These are phyloP conservation scores for Aspergillus cejpii DNA, from an alignment of 2,329 filamentous ascomycete genomes.

Conservation along the genomic window DNA sequence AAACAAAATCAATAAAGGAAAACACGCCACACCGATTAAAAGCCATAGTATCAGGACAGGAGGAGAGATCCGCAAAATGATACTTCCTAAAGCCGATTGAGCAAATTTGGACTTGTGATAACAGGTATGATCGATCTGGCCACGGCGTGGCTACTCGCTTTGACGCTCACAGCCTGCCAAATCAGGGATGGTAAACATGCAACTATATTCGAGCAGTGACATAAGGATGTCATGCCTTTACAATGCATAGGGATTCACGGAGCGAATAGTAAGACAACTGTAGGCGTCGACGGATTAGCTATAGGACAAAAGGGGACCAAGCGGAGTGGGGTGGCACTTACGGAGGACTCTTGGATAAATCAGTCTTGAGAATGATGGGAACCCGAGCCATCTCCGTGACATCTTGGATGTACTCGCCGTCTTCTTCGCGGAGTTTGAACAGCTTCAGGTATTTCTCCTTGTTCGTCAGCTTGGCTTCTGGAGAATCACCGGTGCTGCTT, in stretches of 20 bases:
- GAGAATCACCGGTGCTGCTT: slow-evolving; percentile 57
- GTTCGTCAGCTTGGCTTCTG: slow-evolving; percentile 74
- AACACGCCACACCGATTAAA: slow-evolving; percentile 22
- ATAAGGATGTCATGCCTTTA: slow-evolving; percentile 23
- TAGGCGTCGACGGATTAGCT: slow-evolving; percentile 17
- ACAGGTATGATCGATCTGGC: slow-evolving; percentile 10
- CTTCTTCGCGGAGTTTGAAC: slow-evolving; percentile 84
- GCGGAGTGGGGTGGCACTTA: slow-evolving; percentile 62
- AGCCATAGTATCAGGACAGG: slow-evolving; percentile 14
- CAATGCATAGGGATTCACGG: slow-evolving; percentile 47
- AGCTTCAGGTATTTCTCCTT: slow-evolving; percentile 94
- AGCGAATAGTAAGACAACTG: slow-evolving; percentile 47
- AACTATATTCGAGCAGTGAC: slow-evolving; percentile 21
- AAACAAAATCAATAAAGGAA: slow-evolving; percentile 10
- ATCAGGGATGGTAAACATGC: slow-evolving; percentile 20
- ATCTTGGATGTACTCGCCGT: slow-evolving; percentile 95
- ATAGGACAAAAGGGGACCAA: neutral
- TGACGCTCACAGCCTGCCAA: slow-evolving; percentile 11
- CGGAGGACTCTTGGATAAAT: slow-evolving; percentile 97
- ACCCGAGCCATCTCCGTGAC: slow-evolving; percentile 96
- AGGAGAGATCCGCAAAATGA: neutral
- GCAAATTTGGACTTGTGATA: slow-evolving; percentile 5
- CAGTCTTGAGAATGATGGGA: slow-evolving; percentile 96
- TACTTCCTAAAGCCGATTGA: neutral
- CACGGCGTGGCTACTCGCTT: slow-evolving; percentile 8